A percentile compares a stretch with the other conserved stretches of the same genome.
Conservation (phyloP, 192 early-diverging fungal genomes). For the Cladochytrium replicatum region DNA sequence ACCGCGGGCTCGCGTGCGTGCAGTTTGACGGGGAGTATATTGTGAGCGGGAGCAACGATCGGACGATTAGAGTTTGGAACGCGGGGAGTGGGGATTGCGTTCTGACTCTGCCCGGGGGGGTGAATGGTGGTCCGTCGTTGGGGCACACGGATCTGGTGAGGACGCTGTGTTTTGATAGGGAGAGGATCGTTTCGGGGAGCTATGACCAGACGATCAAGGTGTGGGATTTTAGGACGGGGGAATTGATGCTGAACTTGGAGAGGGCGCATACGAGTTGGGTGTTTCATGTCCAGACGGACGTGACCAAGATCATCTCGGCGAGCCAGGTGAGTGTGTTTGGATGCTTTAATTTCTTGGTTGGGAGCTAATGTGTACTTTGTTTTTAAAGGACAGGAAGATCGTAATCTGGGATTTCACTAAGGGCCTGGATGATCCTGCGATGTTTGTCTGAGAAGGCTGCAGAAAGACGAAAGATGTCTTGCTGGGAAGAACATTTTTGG, state of each 20-base stretch:
- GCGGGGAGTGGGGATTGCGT: slow-evolving; percentile 41
- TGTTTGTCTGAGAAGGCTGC: too few species aligned
- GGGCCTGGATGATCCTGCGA: slow-evolving; percentile 10
- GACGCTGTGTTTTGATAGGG: slow-evolving; percentile 74
- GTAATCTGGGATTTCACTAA: slow-evolving; percentile 43
- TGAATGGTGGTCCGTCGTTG: too few species aligned
- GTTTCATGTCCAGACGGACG: slow-evolving; percentile 87
- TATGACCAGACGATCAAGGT: slow-evolving; percentile 93
- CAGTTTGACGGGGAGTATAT: slow-evolving; percentile 72
- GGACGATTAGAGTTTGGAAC: slow-evolving; percentile 72
- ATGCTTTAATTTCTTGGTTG: background rate
- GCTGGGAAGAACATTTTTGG: too few species aligned
- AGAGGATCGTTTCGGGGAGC: slow-evolving; percentile 77
- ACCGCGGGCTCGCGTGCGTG: slow-evolving; percentile 70
- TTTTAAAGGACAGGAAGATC: slow-evolving; percentile 35
- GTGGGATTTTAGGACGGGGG: slow-evolving; percentile 79
- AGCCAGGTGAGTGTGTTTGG: slow-evolving; percentile 42
- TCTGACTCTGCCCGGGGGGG: too few species aligned
- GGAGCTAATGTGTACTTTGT: background rate
- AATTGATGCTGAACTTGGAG: slow-evolving; percentile 61
- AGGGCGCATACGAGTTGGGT: slow-evolving; percentile 86
- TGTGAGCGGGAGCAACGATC: slow-evolving; percentile 70
- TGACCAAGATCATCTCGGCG: slow-evolving; percentile 65
- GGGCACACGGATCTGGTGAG: slow-evolving; percentile 87
- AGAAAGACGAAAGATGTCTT: too few species aligned